These are phyloP conservation scores for Aspergillus awamori DNA, from an alignment of 2,329 filamentous ascomycete species.

Conservation along the genomic window DNA sequence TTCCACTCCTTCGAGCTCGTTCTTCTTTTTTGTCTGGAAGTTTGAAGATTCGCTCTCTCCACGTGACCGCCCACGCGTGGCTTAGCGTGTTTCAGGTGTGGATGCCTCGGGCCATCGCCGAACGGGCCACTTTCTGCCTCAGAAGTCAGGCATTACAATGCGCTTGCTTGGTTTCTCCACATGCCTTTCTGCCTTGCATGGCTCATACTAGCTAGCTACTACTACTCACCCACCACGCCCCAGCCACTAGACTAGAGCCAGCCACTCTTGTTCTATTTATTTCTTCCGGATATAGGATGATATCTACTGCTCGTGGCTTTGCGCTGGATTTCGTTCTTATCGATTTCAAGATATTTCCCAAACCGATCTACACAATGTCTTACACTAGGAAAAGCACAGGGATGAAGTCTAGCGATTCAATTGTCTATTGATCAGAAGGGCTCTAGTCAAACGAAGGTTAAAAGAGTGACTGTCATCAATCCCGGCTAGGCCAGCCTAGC, in stretches of 20 bases:
- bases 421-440: background rate
- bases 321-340: no score
- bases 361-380: no score
- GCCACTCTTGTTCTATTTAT: background rate
- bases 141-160: background rate
- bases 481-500: constrained; percentile 1
- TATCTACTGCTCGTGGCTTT: no score
- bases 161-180: background rate
- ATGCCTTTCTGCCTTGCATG: background rate
- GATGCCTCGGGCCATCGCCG: constrained; percentile 20
- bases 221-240: background rate
- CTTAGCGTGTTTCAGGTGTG: constrained; percentile 36
- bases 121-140: constrained; percentile 15
- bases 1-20: constrained; percentile 9
- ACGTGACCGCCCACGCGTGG: constrained; percentile 26
- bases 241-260: background rate
- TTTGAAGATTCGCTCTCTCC: constrained; percentile 11
- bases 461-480: background rate
- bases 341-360: no score
- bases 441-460: background rate
- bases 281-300: background rate
- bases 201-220: background rate
- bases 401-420: background rate
- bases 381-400: background rate
- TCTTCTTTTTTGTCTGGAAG: constrained; percentile 18